Evolutionary conservation across 352 stramenopile species (phyloP), one percentile per base, ranked within the genome.

Genomic region (Phytopythium litorale): DNA sequence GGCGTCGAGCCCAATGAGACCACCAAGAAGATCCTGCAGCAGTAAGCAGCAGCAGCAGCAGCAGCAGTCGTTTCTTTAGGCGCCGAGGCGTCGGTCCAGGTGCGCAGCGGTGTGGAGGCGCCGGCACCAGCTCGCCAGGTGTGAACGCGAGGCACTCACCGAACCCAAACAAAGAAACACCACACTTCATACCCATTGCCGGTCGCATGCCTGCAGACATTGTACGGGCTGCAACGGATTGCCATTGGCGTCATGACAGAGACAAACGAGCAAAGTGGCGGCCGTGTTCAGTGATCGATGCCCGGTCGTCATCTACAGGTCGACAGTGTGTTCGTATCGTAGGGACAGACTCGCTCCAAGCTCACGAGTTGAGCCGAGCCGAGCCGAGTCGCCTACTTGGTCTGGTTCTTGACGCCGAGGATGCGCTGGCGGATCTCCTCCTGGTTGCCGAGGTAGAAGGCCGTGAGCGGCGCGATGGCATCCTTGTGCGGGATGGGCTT

Each of bases 321-420:
- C 35, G 35, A 40, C 35, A 40, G 35, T 40, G 7, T 38, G 35
- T 15, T 40, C 4, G 35, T 40, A 40, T 11, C 12, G 35, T 15
- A 4, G 8, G 9, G 12, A 40, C 28, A 4, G 28, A 32, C 3
- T 32, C 28, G 28, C 28, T 32, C 28, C 28, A 2, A 32, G 28
- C 7, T 32, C 28, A 2, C 28, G 28, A 32, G 28, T 4, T 4
- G 28, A 32, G 28, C 28, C 28, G 28, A 32, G 28, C 28, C 28
- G 28, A 32, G 28, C 5, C 28, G 28, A 4, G 28, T 7, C 28
- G 28, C 28, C 67, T 96, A 98, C 78, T 98, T 98, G 71, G 96
- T 98, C 82, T 99, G 96, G 78, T 98, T 98, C 88, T 98, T 98
- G 62, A 99, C 96, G 45, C 93, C 94, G 64, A 98, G 92, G 78